Conservation (phyloP, 768 basidiomycete species). For the Termitomyces sp. region DNA sequence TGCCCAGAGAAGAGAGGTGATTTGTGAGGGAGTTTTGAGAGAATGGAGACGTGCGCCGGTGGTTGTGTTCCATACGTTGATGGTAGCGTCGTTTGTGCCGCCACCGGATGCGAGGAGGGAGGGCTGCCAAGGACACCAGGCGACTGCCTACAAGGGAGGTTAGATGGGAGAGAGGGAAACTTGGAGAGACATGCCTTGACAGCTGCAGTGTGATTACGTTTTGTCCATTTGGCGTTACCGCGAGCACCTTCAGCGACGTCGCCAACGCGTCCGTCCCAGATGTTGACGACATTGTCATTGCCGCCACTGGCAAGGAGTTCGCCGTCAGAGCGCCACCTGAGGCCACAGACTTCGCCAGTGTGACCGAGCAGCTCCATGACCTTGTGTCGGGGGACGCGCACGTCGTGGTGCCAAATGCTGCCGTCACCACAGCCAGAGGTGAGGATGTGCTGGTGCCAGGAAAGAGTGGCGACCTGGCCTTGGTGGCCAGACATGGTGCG, state of each 20-base stretch:
- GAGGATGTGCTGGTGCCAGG: slow-evolving; percentile 85
- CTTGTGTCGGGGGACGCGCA: slow-evolving; percentile 81
- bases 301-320: slow-evolving; percentile 92
- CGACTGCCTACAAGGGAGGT: slow-evolving; percentile 59
- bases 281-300: slow-evolving; percentile 96
- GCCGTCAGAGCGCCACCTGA: slow-evolving; percentile 86
- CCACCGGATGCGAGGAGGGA: slow-evolving; percentile 90
- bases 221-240: slow-evolving; percentile 81
- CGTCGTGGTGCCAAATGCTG: slow-evolving; percentile 95
- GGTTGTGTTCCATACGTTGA: slow-evolving; percentile 88
- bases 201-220: slow-evolving; percentile 87
- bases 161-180: not conserved
- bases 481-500: slow-evolving; percentile 90
- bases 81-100: slow-evolving; percentile 88
- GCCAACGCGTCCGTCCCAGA: slow-evolving; percentile 87
- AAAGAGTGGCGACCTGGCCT: slow-evolving; percentile 76
- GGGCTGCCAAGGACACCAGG: slow-evolving; percentile 97
- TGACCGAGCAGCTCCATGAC: slow-evolving; percentile 90
- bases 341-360: slow-evolving; percentile 87
- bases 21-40: slow-evolving; percentile 82
- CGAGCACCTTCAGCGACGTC: slow-evolving; percentile 46
- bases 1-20: slow-evolving; percentile 87
- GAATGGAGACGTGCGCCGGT: slow-evolving; percentile 91
- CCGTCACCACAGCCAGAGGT: slow-evolving; percentile 91
- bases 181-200: slow-evolving; percentile 49